Evolutionary conservation across 2,329 filamentous ascomycete species (phyloP).

Genomic region (Stachybotrys chartarum): DNA sequence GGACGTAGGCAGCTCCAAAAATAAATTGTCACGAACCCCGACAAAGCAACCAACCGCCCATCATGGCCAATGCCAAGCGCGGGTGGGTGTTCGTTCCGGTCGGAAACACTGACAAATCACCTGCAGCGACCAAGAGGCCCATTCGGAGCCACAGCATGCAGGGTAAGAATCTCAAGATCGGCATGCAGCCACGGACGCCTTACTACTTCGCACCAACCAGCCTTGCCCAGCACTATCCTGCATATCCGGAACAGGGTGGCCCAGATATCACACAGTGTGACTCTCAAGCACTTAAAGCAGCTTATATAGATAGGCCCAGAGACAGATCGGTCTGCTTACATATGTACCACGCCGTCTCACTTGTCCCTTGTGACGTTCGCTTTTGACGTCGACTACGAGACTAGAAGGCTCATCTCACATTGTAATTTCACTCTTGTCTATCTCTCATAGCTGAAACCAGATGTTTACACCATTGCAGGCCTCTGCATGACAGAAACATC

Average conservation of each 20-base stretch:
- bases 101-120: background rate
- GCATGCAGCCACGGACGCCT: background rate
- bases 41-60: too few relatives aligned
- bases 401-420: background rate
- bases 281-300: too few relatives aligned
- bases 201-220: too few relatives aligned
- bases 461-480: background rate
- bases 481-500: background rate
- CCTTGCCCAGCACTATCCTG: too few relatives aligned
- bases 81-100: too few relatives aligned
- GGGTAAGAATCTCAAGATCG: background rate
- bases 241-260: too few relatives aligned
- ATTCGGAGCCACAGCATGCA: background rate
- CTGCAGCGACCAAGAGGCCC: background rate
- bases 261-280: too few relatives aligned
- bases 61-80: too few relatives aligned
- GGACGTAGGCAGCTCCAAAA: too few relatives aligned
- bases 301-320: too few relatives aligned
- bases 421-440: background rate
- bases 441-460: background rate
- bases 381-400: background rate
- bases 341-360: background rate
- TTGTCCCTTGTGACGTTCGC: background rate
- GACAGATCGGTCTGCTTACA: too few relatives aligned
- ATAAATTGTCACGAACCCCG: too few relatives aligned